A percentile compares a stretch with the other conserved stretches of the same genome.
Evolutionary conservation across 2,329 filamentous ascomycete genomes (phyloP).

Genomic region (Fusarium sp.): DNA sequence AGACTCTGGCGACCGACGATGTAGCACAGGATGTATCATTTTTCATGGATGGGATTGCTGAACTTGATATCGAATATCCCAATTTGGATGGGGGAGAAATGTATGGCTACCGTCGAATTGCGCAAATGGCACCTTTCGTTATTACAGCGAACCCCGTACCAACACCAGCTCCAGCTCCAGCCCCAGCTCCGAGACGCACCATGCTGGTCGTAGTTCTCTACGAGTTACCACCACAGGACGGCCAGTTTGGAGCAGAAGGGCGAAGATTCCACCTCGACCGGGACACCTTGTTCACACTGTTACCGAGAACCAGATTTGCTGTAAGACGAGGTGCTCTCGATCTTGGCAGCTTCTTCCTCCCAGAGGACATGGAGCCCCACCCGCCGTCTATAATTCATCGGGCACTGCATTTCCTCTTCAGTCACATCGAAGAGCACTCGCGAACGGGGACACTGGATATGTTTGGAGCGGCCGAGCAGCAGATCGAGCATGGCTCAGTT

Average conservation of each 20-base stretch:
- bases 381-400: slow-evolving; percentile 13
- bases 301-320: slow-evolving; percentile 26
- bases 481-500: slow-evolving; percentile 12
- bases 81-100: neutral
- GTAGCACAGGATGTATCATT: neutral
- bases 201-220: slow-evolving; percentile 20
- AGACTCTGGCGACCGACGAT: neutral
- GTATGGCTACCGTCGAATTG: neutral
- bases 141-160: neutral
- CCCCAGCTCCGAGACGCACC: slow-evolving; percentile 8
- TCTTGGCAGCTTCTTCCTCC: slow-evolving; percentile 22
- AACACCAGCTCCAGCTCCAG: neutral
- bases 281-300: slow-evolving; percentile 6
- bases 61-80: neutral
- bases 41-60: slow-evolving; percentile 7
- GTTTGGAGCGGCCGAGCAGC: slow-evolving; percentile 22
- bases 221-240: slow-evolving; percentile 1
- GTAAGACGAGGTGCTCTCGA: slow-evolving; percentile 21
- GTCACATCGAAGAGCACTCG: slow-evolving; percentile 24
- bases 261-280: slow-evolving; percentile 20
- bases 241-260: slow-evolving; percentile 10
- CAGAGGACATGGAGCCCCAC: neutral
- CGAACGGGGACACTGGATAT: slow-evolving; percentile 25
- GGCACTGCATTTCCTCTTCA: slow-evolving; percentile 33
- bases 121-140: neutral